These are phyloP conservation scores for Hymenoscyphus repandus DNA, from an alignment of 2,329 filamentous ascomycete species.

Conservation along the genomic window DNA sequence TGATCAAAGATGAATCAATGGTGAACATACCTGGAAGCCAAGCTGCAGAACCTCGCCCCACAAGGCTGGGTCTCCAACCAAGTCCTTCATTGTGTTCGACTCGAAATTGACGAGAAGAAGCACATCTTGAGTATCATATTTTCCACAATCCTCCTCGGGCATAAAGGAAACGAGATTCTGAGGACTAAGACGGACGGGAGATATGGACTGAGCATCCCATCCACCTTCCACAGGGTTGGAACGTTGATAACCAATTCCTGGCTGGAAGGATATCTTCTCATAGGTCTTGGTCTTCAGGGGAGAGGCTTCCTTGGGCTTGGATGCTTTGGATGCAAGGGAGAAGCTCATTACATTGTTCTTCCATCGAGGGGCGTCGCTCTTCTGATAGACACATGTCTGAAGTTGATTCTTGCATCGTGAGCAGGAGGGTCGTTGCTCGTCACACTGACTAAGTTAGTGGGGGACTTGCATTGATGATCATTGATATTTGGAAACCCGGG, in stretches of 20 bases:
- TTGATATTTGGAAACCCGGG: background rate
- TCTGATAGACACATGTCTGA: conserved; percentile 2
- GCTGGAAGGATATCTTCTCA: too few relatives aligned
- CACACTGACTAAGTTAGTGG: conserved; percentile 2
- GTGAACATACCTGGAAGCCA: conserved; percentile 12
- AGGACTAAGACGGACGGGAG: background rate
- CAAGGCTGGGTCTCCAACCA: conserved; percentile 6
- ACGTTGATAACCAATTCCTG: too few relatives aligned
- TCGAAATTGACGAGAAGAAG: conserved; percentile 11
- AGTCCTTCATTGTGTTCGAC: conserved; percentile 4
- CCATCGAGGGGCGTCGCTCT: background rate
- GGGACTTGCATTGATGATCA: background rate
- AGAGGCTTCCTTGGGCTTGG: background rate
- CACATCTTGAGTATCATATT: conserved; percentile 9
- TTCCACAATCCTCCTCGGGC: conserved; percentile 6
- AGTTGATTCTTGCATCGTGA: conserved; percentile 1
- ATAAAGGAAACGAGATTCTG: background rate
- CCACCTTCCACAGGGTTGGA: too few relatives aligned
- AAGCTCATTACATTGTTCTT: conserved; percentile 1
- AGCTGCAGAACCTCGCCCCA: conserved; percentile 18
- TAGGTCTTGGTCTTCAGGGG: background rate
- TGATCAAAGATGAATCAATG: background rate
- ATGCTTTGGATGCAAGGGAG: background rate
- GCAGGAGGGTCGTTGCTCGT: conserved; percentile 1
- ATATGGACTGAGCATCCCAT: background rate